A percentile compares a stretch with the other conserved stretches of the same genome.
These are phyloP conservation scores for Neoboletus subvelutipes DNA, from an alignment of 768 basidiomycete genomes.

Conservation along the genomic window DNA sequence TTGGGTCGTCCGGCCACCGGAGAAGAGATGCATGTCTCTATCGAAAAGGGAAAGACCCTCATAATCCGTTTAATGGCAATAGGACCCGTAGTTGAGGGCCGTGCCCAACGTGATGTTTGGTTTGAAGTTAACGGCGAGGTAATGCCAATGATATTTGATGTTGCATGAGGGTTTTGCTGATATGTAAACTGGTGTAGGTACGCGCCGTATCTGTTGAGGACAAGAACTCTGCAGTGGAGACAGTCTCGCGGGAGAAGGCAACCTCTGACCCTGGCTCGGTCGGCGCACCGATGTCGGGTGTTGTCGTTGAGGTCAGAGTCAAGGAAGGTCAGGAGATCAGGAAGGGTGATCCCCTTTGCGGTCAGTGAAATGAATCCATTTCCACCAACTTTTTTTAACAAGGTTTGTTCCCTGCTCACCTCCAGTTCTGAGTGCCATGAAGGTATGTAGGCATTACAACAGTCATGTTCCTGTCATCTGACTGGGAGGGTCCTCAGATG, in stretches of 20 bases:
- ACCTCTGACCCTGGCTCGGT: conserved; percentile 93
- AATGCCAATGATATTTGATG: conserved; percentile 20
- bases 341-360: conserved; percentile 95
- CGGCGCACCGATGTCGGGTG: conserved; percentile 96
- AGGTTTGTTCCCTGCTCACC: conserved; percentile 7
- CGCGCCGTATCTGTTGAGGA: conserved; percentile 96
- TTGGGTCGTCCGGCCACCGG: conserved; percentile 86
- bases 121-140: conserved; percentile 98
- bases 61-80: conserved; percentile 96
- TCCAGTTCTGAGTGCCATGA: conserved; percentile 93
- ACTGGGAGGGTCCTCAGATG: conserved; percentile 60
- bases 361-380: conserved; percentile 44
- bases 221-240: conserved; percentile 95
- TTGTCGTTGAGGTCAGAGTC: conserved; percentile 96
- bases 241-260: conserved; percentile 92
- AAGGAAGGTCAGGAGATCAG: conserved; percentile 98
- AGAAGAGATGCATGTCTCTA: conserved; percentile 96
- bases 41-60: conserved; percentile 95
- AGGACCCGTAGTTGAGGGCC: conserved; percentile 88
- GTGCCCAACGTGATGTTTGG: conserved; percentile 94
- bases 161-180: conserved; percentile 17
- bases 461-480: conserved; percentile 8
- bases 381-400: conserved; percentile 21
- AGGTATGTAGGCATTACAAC: conserved; percentile 50
- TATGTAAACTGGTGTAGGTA: conserved; percentile 47